Base-by-base conservation (phyloP, 192 early-diverging fungal species). In the Backusella psychrophila region DNA sequence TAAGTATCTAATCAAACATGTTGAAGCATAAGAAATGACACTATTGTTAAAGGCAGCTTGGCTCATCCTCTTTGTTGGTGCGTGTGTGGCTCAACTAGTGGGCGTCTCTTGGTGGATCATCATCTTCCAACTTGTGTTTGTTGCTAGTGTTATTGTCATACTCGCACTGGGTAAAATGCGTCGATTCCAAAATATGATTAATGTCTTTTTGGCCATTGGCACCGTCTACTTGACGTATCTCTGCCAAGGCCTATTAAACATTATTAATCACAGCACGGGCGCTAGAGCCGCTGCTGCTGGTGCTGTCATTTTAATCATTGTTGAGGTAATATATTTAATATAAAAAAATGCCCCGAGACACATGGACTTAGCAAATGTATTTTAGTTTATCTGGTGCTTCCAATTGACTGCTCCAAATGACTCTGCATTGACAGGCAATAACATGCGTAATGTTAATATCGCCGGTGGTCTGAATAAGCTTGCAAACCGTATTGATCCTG, bases 331-430 rank as follows among this genome's bases (percentile, higher is more conserved):
- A 41, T 17, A 56, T 9, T 4, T 12, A 59, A 26, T n/a, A n/a
- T n/a, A 26, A 12, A 59, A 59, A 59, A 53, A 26, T 2, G 23
- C 11, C 11, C 53, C 53, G 53, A 59, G 7, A 59, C 53, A 59
- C 6, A 7, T 6, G 38, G 38, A 23, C 17, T 59, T 9, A 33
- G 33, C 2, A 33, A n/a, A 23, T 1, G 49, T 36, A 11, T 5
- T 34, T 21, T 79, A 84, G 80, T 89, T 92, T 75, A 79, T 91
- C 52, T 94, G 90, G 93, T 81, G 91, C 36, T 77, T 91, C 49
- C 81, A 84, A 46, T 87, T 93, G 70, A 91, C 90, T 68, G 82
- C 88, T 74, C 87, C 87, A 31, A 87, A 88, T 9, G 88, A 87
- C 6, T 91, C 92, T 5, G 83, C 23, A 21, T 34, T 80, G 69